A percentile compares a stretch with the other conserved stretches of the same genome.
Evolutionary conservation across 805 yeast genomes (phyloP).

Genomic region (Saccharomyces eubayanus): DNA sequence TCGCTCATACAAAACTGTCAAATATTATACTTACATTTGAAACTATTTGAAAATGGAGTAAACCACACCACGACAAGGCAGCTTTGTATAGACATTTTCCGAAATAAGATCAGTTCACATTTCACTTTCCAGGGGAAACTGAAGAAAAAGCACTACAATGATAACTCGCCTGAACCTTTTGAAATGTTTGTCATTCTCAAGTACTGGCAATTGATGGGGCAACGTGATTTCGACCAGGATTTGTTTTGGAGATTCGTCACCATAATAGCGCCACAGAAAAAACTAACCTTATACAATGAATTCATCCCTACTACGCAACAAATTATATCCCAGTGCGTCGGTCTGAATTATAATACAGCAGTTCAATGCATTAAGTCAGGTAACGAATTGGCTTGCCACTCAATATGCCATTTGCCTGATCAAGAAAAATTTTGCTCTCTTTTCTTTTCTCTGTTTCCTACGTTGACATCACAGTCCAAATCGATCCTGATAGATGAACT

Average conservation of each 20-base stretch:
- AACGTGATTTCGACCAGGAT: neutral
- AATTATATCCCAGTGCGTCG: neutral
- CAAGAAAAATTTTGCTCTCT: neutral
- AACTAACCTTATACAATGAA: neutral
- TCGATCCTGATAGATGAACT: neutral
- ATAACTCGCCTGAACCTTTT: slow-evolving; percentile 14
- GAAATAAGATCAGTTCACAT: slow-evolving; percentile 1
- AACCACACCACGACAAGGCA: slow-evolving; percentile 12
- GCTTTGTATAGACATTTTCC: slow-evolving; percentile 2
- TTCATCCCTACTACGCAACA: neutral
- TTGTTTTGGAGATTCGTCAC: neutral
- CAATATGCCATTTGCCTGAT: neutral
- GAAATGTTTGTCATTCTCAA: slow-evolving; percentile 22
- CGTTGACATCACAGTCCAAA: neutral
- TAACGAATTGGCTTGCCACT: neutral
- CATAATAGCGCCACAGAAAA: neutral
- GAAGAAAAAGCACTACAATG: slow-evolving; percentile 14
- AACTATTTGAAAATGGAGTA: slow-evolving; percentile 23
- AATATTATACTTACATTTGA: slow-evolving; percentile 7
- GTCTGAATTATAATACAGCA: neutral
- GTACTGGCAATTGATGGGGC: slow-evolving; percentile 9
- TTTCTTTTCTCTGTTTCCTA: neutral
- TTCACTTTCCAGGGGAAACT: slow-evolving; percentile 3
- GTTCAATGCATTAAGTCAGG: neutral
- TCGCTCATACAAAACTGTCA: neutral